These are phyloP conservation scores for Helenozyma baotianmanensis DNA, from an alignment of 805 yeast genomes.

Conservation along the genomic window DNA sequence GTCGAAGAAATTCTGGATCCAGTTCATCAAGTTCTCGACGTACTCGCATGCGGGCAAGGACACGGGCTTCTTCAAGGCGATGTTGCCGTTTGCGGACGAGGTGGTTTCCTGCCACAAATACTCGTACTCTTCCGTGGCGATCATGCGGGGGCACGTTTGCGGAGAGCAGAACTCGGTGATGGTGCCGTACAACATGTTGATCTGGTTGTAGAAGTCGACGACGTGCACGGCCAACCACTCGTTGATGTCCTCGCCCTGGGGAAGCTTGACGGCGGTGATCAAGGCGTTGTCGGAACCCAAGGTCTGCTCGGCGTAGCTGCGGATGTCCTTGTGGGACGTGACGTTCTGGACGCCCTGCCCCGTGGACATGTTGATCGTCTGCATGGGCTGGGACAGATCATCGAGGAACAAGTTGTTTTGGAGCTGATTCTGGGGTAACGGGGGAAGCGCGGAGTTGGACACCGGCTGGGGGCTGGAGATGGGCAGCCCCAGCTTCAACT, in stretches of 20 bases:
- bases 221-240: constrained; percentile 98
- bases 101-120: constrained; percentile 90
- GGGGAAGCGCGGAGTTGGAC: constrained; percentile 31
- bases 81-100: constrained; percentile 19
- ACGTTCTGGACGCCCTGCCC: constrained; percentile 28
- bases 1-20: constrained; percentile 93
- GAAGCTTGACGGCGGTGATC: constrained; percentile 88
- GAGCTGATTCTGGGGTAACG: constrained; percentile 15
- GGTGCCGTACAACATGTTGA: constrained; percentile 93
- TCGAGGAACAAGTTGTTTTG: constrained; percentile 14
- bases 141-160: constrained; percentile 91
- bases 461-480: constrained; percentile 37
- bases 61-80: constrained; percentile 60
- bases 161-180: constrained; percentile 97
- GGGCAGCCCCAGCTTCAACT: constrained; percentile 36
- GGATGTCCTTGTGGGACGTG: constrained; percentile 65
- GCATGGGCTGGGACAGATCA: too few relatives aligned
- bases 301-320: constrained; percentile 90
- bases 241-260: constrained; percentile 83
- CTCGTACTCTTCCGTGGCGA: constrained; percentile 95
- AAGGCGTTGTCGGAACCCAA: constrained; percentile 88
- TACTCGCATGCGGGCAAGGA: constrained; percentile 93
- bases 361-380: constrained; percentile 24
- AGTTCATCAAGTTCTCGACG: constrained; percentile 86
- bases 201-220: constrained; percentile 95